Base-by-base conservation (phyloP, 768 basidiomycete species). In the Pisolithus marmoratus region DNA sequence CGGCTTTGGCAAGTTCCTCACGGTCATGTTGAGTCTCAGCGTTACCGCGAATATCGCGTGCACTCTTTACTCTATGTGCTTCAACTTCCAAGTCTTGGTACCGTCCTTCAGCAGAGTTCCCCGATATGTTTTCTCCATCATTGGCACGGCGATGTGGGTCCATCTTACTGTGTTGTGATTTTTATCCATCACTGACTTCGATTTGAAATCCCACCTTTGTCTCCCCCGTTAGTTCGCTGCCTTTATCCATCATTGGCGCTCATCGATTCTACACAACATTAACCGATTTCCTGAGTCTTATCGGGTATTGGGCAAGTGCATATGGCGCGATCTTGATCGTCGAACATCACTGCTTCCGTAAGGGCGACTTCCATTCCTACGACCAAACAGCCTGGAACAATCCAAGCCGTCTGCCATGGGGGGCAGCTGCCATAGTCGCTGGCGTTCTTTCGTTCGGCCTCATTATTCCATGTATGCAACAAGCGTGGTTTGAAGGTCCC, bases 1-100 rank as follows among this genome's bases (percentile, higher is more conserved):
- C 1, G 75, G 75, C 29, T 88, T 88, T 65, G 82, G 86, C 1
- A 86, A 86, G 57, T 81, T 87, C 66, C 70, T 90, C 42, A 73
- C 84, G 1, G 85, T 87, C 24, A 62, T 93, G 50, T 74, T 92
- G 56, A 81, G 84, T n/a, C 68, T 94, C 27, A 84, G 83, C 52
- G 82, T 90, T 12, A 82, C 83, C 2, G 87, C 81, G 3, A 94
- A 93, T 69, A 85, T 90, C 42, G 87, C 89, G 1, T 81, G 84
- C 2, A 86, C 88, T 6, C 83, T 92, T 55, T 96, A 96, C 66
- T 89, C 85, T 41, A 79, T 86, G 52, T 80, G 83, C 56, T 75
- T 92, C 52, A 84, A 81, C 62, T 72, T 89, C 56, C 90, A 92
- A 62, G 74, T 85, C 1, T 74, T 84, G 58, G 63, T 86, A 5